Percentiles rank a stretch among this genome's conserved stretches.
phyloP scores from a whole-genome alignment of 139 green algal genomes.

The Coccomyxa sp. region DNA sequence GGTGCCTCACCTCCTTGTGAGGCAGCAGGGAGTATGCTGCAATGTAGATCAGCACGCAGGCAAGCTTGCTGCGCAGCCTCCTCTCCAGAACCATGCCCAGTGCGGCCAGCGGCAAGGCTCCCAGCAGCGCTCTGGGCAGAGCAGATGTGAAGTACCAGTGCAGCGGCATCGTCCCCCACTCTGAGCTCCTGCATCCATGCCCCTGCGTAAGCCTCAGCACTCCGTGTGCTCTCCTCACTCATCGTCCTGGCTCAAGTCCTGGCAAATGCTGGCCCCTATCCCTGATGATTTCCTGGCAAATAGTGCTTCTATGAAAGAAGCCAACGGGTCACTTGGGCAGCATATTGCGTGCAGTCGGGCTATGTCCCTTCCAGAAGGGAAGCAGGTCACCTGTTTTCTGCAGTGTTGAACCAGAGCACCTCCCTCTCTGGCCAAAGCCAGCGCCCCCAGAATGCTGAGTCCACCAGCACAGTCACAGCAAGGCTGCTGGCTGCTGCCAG shows the following conservation, averaged over 20 bases:
- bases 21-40: conserved; percentile 69
- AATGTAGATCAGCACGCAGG: conserved; percentile 43
- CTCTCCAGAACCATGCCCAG: conserved; percentile 40
- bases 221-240: no score
- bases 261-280: no score
- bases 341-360: not conserved
- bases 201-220: not conserved
- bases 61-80: conserved; percentile 7
- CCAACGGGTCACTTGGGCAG: not conserved
- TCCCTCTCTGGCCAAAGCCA: conserved; percentile 78
- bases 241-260: no score
- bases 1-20: conserved; percentile 65
- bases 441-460: conserved; percentile 70
- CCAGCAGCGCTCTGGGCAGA: conserved; percentile 52
- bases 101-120: conserved; percentile 36
- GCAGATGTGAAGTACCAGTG: conserved; percentile 74
- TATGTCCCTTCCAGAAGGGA: not conserved
- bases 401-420: conserved; percentile 86
- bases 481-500: conserved; percentile 25
- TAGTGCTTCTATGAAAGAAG: not conserved
- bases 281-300: not conserved
- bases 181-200: conserved; percentile 45
- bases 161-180: conserved; percentile 66
- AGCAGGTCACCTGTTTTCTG: conserved; percentile 48
- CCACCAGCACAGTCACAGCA: conserved; percentile 41